Base-by-base conservation (phyloP, 1,284 basidiomycete genomes). In the Leccinum griseonigrum region DNA sequence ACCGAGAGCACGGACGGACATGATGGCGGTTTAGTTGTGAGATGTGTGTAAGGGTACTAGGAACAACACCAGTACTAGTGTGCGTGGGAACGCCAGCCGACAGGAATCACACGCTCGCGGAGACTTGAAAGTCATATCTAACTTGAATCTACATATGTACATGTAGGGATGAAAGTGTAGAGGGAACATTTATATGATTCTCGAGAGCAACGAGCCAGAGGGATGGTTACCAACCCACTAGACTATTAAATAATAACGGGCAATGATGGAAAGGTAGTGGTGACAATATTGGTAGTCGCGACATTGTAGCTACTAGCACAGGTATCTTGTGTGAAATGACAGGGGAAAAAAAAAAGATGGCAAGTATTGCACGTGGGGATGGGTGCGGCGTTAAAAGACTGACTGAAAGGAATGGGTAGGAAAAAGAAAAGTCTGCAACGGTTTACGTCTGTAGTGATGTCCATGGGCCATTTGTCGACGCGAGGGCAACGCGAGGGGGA, bases 1-100 rank as follows among this genome's bases (percentile, higher is more conserved):
- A 61, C 85, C 85, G 57, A 85, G 81, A 50, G 77, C 75, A 71
- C 83, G 80, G 61, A 78, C 73, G 65, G 81, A 80, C 74, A 83
- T 77, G 78, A 83, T 77, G 78, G 82, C 79, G 58, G 68, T 77
- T 74, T 61, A 57, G 57, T 61, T 58, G 56, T 46, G 60, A 63
- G 34, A 4, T 56, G 50, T 53, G 51, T 56, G 51, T 60, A 26
- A 26, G 22, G 22, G 22, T 26, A 26, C 22, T 26, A 40, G 38
- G 38, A 40, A 40, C 8, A 16, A 38, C 38, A 32, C 13, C 6
- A 36, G 34, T 36, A 7, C 22, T 34, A 32, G 52, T 46, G 26
- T 50, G 50, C 66, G 72, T 72, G 71, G 48, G 66, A 75, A 70
- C 8, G 0, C 3, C 4, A n/a, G 4, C 34, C 38, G 46, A 53